A percentile compares a stretch with the other conserved stretches of the same genome.
Conservation (phyloP, 768 basidiomycete genomes). For the Steccherinum ochraceum region DNA sequence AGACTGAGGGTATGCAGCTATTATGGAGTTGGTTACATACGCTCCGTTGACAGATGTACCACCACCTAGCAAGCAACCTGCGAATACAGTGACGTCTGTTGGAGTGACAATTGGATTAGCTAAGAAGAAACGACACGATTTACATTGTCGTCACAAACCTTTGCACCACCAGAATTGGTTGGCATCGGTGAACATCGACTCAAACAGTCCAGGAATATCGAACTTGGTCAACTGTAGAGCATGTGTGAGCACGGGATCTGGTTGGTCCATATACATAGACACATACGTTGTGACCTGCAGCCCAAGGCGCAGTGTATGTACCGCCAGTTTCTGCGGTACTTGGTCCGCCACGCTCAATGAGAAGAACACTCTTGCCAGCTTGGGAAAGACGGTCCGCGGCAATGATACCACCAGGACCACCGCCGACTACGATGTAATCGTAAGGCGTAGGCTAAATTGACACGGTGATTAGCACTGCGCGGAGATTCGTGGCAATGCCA, state of each 20-base stretch:
- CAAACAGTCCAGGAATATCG: slow-evolving; percentile 59
- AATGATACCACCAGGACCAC: slow-evolving; percentile 53
- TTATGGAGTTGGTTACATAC: slow-evolving; percentile 30
- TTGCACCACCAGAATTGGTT: slow-evolving; percentile 63
- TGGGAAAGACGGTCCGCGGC: slow-evolving; percentile 54
- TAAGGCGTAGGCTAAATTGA: slow-evolving; percentile 35
- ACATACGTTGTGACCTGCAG: slow-evolving; percentile 37
- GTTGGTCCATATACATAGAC: too few relatives aligned
- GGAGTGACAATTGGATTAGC: background rate
- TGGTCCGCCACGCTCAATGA: slow-evolving; percentile 60
- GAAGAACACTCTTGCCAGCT: slow-evolving; percentile 55
- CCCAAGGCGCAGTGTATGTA: slow-evolving; percentile 46
- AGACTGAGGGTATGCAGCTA: background rate
- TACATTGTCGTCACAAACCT: slow-evolving; percentile 32
- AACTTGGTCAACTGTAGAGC: slow-evolving; percentile 54
- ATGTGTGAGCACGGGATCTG: too few relatives aligned
- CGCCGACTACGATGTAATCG: slow-evolving; percentile 49
- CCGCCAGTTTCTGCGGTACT: slow-evolving; percentile 55
- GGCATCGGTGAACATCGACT: slow-evolving; percentile 55
- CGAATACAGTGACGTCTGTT: slow-evolving; percentile 52
- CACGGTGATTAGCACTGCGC: too few relatives aligned
- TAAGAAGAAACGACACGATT: background rate
- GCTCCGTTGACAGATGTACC: slow-evolving; percentile 61
- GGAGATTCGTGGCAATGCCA: too few relatives aligned
- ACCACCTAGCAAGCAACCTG: slow-evolving; percentile 59